Base-by-base conservation (phyloP, 192 early-diverging fungal genomes). In the Coemansia brasiliensis region DNA sequence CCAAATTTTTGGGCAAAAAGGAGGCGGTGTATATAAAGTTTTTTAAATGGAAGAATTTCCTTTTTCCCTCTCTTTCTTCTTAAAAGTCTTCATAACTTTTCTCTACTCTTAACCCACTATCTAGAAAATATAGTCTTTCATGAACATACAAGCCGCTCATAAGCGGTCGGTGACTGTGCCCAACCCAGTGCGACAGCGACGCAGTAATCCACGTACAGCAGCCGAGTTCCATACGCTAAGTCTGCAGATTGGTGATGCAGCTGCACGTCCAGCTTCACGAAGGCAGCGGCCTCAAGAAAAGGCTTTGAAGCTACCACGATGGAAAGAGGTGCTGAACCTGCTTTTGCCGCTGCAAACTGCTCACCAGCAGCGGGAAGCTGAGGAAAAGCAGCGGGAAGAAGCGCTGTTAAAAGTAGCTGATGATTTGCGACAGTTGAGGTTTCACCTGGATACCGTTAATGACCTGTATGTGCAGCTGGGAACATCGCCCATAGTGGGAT, bases 141-240 rank as follows among this genome's bases (percentile, higher is more conserved):
- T 51, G 49, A 29, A 51, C 35, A 51, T 51, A 26, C 26, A 51
- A 8, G 26, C 32, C 7, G 49, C 49, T 3, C 26, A 51, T 35
- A 32, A 26, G 26, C 49, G 26, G 49, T 29, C 49, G 17, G 26
- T 18, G 32, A 32, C n/a, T 2, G 24, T 48, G 24, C 38, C 45
- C 18, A 37, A n/a, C 3, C 18, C 17, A 21, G 39, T 59, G 17
- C 45, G 9, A 48, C 17, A 21, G 13, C 37, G 35, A 7, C 38
- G 41, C 32, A 42, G 39, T 39, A 46, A 60, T 29, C 53, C 32
- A 3, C 49, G 56, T 49, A 42, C 71, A 35, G 70, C 77, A 3
- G 57, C 63, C 20, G 77, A 80, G 57, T 80, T 71, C 68, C 78
- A 73, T 45, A 75, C 78, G 37, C 64, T 80, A 8, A 71, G 67